Evolutionary conservation across 768 basidiomycete species (phyloP), one percentile per base, ranked within the genome.

Genomic region (Tephrocybe sp.): DNA sequence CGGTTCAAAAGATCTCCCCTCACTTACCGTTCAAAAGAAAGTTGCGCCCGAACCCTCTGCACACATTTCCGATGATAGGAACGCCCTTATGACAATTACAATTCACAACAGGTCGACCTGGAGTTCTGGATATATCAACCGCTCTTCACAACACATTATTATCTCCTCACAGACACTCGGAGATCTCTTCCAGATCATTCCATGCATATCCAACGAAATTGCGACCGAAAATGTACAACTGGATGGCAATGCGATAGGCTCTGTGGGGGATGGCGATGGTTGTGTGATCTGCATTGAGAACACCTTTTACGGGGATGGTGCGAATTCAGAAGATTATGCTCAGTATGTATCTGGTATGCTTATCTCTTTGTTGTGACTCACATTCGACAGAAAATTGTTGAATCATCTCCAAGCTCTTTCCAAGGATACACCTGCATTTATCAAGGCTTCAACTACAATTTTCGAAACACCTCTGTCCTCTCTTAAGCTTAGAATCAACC

Each of bases 131-230:
- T 76, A 78, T 45, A 69, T 86, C 10, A 72, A 73, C 41, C 85
- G 86, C 32, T 68, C 76, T 50, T 90, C 89, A 8, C 85, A 85
- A 58, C 87, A 90, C 61, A 78, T 76, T 10, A 63, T 88, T 6
- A 63, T 86, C 14, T 84, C 88, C n/a, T 84, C 84, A 4, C 86
- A 91, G 60, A 87, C 83, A 0, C 76, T 93, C 2, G 76, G 73
- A 17, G 85, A 90, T 54, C 64, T 92, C 11, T 77, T 77, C 50
- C 67, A 73, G 4, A 66, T 68, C 24, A 77, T 93, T 23, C 81
- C 84, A 18, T 92, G 91, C 57, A 62, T 73, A 4, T 84, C 83
- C 2, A 82, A 79, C 30, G 78, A 83, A 34, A 64, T 81, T 20
- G 74, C 77, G 0, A 57, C 62, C 25, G 80, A 85, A 61, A 18